phyloP scores from a whole-genome alignment of 805 yeast species.

The Metschnikowia drakensbergensis region DNA sequence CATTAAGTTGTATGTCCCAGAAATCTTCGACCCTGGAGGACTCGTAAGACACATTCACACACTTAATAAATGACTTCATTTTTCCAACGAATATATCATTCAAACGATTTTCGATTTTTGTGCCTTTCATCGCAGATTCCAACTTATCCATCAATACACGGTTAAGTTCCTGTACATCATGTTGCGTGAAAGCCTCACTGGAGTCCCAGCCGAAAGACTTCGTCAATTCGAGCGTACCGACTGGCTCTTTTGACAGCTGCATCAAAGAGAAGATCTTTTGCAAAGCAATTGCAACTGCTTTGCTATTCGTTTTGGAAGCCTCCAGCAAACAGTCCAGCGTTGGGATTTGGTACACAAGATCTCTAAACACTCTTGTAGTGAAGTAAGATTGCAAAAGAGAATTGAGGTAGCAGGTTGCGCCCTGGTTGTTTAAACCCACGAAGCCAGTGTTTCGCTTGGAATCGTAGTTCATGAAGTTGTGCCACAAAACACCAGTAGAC shows the following conservation, averaged over 20 bases:
- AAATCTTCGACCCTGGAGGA: conserved; percentile 89
- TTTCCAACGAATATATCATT: conserved; percentile 90
- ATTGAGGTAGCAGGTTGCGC: conserved; percentile 96
- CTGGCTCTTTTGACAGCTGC: conserved; percentile 67
- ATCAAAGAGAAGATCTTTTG: conserved; percentile 84
- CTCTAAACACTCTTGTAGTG: conserved; percentile 78
- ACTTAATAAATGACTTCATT: conserved; percentile 91
- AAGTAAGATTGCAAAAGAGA: conserved; percentile 87
- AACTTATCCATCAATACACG: conserved; percentile 92
- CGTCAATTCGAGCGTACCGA: conserved; percentile 83
- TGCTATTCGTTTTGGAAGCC: conserved; percentile 32
- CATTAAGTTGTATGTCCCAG: conserved; percentile 97
- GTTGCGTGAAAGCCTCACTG: conserved; percentile 93
- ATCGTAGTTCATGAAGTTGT: conserved; percentile 76
- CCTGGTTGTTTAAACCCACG: conserved; percentile 93
- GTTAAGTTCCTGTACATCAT: conserved; percentile 95
- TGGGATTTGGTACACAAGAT: conserved; percentile 86
- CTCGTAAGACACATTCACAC: conserved; percentile 90
- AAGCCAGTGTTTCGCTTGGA: conserved; percentile 85
- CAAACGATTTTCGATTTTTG: conserved; percentile 54
- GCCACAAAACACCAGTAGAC: conserved; percentile 91
- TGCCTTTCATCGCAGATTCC: conserved; percentile 87
- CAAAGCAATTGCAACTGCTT: conserved; percentile 68
- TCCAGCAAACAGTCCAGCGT: conserved; percentile 36
- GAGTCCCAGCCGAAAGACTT: conserved; percentile 96